Conservation (phyloP, 2,329 filamentous ascomycete genomes). For the Colletotrichum liaoningense region DNA sequence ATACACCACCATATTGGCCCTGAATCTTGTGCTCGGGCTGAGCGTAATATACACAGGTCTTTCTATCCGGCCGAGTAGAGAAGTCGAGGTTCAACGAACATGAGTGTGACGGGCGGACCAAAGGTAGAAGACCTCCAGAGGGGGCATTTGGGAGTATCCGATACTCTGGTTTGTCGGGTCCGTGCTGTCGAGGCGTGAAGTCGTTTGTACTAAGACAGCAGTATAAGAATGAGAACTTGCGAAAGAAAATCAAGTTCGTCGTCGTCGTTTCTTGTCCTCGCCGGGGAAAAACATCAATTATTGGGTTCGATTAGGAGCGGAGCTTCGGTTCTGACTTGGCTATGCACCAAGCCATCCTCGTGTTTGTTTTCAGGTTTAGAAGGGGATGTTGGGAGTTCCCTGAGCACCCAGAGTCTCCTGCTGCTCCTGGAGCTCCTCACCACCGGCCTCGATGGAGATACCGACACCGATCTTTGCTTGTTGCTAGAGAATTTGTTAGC, state of each 20-base stretch:
- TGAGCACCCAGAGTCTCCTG: conserved; percentile 72
- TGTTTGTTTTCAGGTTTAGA: conserved; percentile 57
- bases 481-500: conserved; percentile 71
- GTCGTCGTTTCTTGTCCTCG: conserved; percentile 26
- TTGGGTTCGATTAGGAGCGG: conserved; percentile 39
- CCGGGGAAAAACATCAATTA: conserved; percentile 34
- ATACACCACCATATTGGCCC: conserved; percentile 30
- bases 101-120: conserved; percentile 18
- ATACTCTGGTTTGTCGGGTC: conserved; percentile 14
- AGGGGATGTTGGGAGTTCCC: conserved; percentile 71
- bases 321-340: conserved; percentile 35
- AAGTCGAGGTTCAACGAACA: conserved; percentile 26
- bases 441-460: conserved; percentile 88
- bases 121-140: conserved; percentile 1
- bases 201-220: conserved; percentile 37
- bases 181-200: conserved; percentile 30
- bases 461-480: conserved; percentile 94
- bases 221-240: conserved; percentile 31
- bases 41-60: conserved; percentile 37
- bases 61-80: conserved; percentile 26
- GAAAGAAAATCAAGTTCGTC: conserved; percentile 29
- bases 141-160: background rate
- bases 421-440: conserved; percentile 89
- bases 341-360: conserved; percentile 17
- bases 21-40: conserved; percentile 21